Conservation (phyloP, 1,284 basidiomycete species). For the Moniliophthora roreri region DNA sequence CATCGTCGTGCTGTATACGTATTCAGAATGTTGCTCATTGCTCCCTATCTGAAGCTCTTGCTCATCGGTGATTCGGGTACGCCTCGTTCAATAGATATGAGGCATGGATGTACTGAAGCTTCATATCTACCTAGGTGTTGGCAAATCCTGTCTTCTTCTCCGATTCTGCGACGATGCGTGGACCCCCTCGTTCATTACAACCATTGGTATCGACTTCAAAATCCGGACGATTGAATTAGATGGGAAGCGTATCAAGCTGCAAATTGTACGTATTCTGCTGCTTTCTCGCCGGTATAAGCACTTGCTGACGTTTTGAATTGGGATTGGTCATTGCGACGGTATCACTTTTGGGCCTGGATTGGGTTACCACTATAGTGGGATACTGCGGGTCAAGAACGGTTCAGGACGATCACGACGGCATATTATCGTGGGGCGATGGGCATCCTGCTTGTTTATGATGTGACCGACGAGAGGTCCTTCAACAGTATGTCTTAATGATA, state of each 20-base stretch:
- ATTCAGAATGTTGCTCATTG: conserved; percentile 1
- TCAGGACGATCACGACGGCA: conserved; percentile 99
- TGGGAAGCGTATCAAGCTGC: conserved; percentile 94
- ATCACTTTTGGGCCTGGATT: not conserved
- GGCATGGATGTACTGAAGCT: conserved; percentile 1
- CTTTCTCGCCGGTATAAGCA: not conserved
- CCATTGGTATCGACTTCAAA: conserved; percentile 97
- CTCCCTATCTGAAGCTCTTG: conserved; percentile 60
- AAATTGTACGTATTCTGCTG: conserved; percentile 69
- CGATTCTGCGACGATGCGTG: conserved; percentile 99
- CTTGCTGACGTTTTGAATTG: not conserved
- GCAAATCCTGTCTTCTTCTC: conserved; percentile 97
- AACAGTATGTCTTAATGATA: conserved; percentile 68
- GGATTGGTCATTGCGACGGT: too few relatives aligned
- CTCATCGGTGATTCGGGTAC: conserved; percentile 96
- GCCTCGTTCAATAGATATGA: conserved; percentile 6
- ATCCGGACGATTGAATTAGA: conserved; percentile 97
- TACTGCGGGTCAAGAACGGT: conserved; percentile 98
- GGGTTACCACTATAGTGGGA: conserved; percentile 72
- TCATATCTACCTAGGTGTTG: conserved; percentile 67
- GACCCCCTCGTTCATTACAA: conserved; percentile 99
- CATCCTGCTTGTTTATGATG: conserved; percentile 97
- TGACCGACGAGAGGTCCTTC: conserved; percentile 97
- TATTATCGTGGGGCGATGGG: conserved; percentile 99
- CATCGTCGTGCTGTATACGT: conserved; percentile 2